A percentile compares a stretch with the other conserved stretches of the same genome.
Evolutionary conservation across 495 filamentous ascomycete species (phyloP).

Genomic region (Penicillium parvum): DNA sequence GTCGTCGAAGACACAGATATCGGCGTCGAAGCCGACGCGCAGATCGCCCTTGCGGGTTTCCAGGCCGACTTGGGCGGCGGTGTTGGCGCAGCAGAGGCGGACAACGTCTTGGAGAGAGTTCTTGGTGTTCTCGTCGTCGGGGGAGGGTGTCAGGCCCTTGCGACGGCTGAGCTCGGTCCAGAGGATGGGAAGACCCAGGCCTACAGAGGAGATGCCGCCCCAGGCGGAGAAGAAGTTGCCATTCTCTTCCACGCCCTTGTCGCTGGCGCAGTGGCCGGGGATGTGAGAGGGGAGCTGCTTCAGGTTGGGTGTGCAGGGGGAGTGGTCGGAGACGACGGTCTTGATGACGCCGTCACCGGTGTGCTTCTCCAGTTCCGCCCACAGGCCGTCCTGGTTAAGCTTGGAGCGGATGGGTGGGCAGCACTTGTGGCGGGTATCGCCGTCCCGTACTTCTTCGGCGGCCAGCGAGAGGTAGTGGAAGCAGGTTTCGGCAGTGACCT

Average conservation of each 20-base stretch:
- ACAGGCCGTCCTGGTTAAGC: slow-evolving; percentile 81
- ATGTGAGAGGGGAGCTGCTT: slow-evolving; percentile 77
- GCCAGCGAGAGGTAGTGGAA: slow-evolving; percentile 96
- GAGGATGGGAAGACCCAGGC: slow-evolving; percentile 84
- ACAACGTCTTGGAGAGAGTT: slow-evolving; percentile 69
- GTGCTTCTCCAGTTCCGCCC: slow-evolving; percentile 67
- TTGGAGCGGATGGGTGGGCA: slow-evolving; percentile 89
- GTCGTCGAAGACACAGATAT: slow-evolving; percentile 91
- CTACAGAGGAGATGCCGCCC: slow-evolving; percentile 94
- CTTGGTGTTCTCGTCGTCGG: slow-evolving; percentile 39
- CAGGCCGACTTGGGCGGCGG: slow-evolving; percentile 88
- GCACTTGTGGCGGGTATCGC: slow-evolving; percentile 96
- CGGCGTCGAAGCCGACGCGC: slow-evolving; percentile 81
- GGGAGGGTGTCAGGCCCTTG: slow-evolving; percentile 35
- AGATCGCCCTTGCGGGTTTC: slow-evolving; percentile 77
- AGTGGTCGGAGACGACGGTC: slow-evolving; percentile 96
- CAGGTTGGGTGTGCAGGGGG: slow-evolving; percentile 89
- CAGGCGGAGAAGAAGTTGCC: slow-evolving; percentile 92
- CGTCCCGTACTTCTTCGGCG: slow-evolving; percentile 77
- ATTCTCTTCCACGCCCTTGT: slow-evolving; percentile 27
- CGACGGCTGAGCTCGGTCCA: slow-evolving; percentile 73
- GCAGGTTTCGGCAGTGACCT: slow-evolving; percentile 95
- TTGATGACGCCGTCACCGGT: slow-evolving; percentile 73
- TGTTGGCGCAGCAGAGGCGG: slow-evolving; percentile 79
- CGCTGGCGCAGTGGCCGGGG: slow-evolving; percentile 33